These are phyloP conservation scores for Nothophaeocryptopus gaeumannii DNA, from an alignment of 2,329 filamentous ascomycete species.

Conservation along the genomic window DNA sequence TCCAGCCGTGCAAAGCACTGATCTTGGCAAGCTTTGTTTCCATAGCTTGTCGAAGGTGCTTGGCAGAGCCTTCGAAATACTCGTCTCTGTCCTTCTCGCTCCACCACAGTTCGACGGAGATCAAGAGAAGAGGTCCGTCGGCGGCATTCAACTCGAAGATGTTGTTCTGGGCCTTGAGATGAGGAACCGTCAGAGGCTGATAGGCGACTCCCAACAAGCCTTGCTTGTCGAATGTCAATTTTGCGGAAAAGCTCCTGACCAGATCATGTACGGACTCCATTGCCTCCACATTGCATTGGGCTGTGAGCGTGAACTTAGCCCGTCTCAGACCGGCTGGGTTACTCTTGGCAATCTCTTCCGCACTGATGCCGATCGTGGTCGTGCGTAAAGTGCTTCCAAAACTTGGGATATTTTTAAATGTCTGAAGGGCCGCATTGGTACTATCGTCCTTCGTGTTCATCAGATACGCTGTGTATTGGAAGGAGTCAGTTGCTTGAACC, in stretches of 20 bases:
- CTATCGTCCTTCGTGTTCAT: slow-evolving; percentile 20
- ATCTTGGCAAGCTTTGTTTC: slow-evolving; percentile 7
- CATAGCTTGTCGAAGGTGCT: slow-evolving; percentile 7
- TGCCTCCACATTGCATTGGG: slow-evolving; percentile 6
- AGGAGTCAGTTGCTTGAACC: slow-evolving; percentile 14
- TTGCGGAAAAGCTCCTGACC: slow-evolving; percentile 7
- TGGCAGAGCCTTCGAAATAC: slow-evolving; percentile 13
- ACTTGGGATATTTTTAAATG: slow-evolving; percentile 19
- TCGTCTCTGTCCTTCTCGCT: slow-evolving; percentile 8
- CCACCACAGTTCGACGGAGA: slow-evolving; percentile 23
- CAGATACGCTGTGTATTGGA: slow-evolving; percentile 18
- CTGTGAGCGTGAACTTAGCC: slow-evolving; percentile 24
- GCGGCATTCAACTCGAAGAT: slow-evolving; percentile 19
- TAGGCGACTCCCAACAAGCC: slow-evolving; percentile 17
- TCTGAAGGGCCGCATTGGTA: slow-evolving; percentile 6
- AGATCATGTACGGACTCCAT: slow-evolving; percentile 20
- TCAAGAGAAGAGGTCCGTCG: slow-evolving; percentile 18
- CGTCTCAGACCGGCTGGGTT: slow-evolving; percentile 18
- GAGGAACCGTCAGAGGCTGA: slow-evolving; percentile 21
- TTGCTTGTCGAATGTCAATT: slow-evolving; percentile 11
- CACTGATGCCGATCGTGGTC: slow-evolving; percentile 16
- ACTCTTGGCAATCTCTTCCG: slow-evolving; percentile 16
- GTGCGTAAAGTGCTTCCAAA: slow-evolving; percentile 15
- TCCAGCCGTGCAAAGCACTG: slow-evolving; percentile 9
- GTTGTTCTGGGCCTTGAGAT: slow-evolving; percentile 22